Percentiles rank a stretch among this genome's conserved stretches.
These are phyloP conservation scores for Pyrenochaeta sp. DNA, from an alignment of 2,329 filamentous ascomycete genomes.

Conservation along the genomic window DNA sequence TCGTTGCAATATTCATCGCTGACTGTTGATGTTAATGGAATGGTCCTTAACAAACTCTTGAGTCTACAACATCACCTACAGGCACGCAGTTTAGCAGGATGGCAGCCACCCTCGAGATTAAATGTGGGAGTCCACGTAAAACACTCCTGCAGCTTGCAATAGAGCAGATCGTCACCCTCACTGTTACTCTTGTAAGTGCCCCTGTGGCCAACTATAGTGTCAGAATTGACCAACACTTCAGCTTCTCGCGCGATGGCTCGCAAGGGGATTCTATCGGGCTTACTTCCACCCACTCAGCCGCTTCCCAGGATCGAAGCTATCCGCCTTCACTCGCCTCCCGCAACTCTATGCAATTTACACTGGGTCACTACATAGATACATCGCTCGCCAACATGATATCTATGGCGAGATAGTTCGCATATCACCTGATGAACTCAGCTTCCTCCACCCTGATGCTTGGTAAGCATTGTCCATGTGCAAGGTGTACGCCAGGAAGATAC, in stretches of 20 bases:
- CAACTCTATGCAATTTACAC: slow-evolving; percentile 2
- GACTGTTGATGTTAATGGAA: too few species aligned
- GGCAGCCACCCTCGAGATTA: background rate
- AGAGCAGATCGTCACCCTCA: background rate
- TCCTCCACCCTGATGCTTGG: slow-evolving; percentile 17
- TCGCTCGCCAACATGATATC: slow-evolving; percentile 39
- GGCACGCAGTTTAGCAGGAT: too few species aligned
- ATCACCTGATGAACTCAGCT: slow-evolving; percentile 28
- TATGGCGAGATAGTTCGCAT: slow-evolving; percentile 41
- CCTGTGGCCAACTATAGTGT: background rate
- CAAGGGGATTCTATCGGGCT: slow-evolving; percentile 43
- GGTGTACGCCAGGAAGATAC: background rate
- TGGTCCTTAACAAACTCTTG: too few species aligned
- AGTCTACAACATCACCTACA: too few species aligned
- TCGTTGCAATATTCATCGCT: too few species aligned
- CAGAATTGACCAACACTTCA: background rate
- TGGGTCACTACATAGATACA: slow-evolving; percentile 1
- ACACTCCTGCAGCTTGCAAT: background rate
- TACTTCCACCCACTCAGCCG: slow-evolving; percentile 54
- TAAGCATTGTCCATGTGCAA: background rate
- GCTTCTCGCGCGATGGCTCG: slow-evolving; percentile 10
- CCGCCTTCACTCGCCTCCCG: slow-evolving; percentile 26
- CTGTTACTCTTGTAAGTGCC: background rate
- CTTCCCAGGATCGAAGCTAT: slow-evolving; percentile 51
- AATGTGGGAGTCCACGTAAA: background rate